These are phyloP conservation scores for Alternaria gaisen DNA, from an alignment of 2,329 filamentous ascomycete species.

Conservation along the genomic window DNA sequence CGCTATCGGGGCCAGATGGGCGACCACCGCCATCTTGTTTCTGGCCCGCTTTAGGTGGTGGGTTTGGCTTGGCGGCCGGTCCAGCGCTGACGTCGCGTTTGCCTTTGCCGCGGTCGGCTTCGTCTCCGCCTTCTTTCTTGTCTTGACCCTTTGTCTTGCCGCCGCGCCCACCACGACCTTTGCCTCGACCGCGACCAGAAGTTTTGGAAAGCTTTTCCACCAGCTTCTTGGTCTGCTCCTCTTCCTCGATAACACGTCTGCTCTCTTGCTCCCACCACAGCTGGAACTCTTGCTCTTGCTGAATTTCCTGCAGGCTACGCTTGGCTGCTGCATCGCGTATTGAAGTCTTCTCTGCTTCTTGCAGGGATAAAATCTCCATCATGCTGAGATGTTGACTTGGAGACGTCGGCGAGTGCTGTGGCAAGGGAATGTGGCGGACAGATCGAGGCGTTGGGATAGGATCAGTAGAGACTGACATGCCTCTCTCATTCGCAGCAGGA, in stretches of 20 bases:
- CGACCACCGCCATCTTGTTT: slow-evolving; percentile 20
- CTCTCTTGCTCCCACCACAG: slow-evolving; percentile 95
- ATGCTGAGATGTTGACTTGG: slow-evolving; percentile 76
- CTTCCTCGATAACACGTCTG: slow-evolving; percentile 71
- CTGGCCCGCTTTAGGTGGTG: slow-evolving; percentile 12
- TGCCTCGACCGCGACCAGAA: slow-evolving; percentile 38
- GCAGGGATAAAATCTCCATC: slow-evolving; percentile 86
- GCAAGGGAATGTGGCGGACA: slow-evolving; percentile 58
- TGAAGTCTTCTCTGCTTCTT: slow-evolving; percentile 82
- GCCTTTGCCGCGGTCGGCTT: slow-evolving; percentile 25
- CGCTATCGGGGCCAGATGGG: slow-evolving; percentile 12
- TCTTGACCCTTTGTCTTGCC: slow-evolving; percentile 33
- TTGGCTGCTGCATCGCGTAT: slow-evolving; percentile 87
- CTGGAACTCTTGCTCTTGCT: slow-evolving; percentile 95
- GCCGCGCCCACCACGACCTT: slow-evolving; percentile 26
- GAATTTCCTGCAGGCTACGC: slow-evolving; percentile 90
- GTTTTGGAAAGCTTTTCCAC: slow-evolving; percentile 37
- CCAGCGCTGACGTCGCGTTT: slow-evolving; percentile 21
- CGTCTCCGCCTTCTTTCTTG: slow-evolving; percentile 33
- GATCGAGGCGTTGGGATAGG: slow-evolving; percentile 54
- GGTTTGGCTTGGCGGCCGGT: slow-evolving; percentile 1
- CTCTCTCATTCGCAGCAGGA: slow-evolving; percentile 37
- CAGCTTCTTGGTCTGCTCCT: slow-evolving; percentile 53
- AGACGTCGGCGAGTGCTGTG: slow-evolving; percentile 70
- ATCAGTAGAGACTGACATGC: slow-evolving; percentile 48